Conservation (phyloP, 805 yeast genomes). For the Grigorovia jiainica region DNA sequence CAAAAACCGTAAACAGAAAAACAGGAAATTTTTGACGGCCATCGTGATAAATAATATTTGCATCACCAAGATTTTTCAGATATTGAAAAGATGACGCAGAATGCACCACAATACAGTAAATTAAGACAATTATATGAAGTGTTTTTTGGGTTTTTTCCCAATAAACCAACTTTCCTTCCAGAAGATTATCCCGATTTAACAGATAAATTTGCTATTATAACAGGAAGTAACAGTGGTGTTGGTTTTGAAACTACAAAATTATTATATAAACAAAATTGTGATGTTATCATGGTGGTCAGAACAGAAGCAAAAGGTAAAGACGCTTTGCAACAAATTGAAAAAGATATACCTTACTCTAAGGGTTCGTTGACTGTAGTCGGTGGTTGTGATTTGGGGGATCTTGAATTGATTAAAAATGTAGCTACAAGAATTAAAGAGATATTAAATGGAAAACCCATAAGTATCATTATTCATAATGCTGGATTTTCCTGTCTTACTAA, state of each 20-base stretch:
- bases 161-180: slow-evolving; percentile 23
- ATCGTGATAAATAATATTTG: too few relatives aligned
- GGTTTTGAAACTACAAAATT: slow-evolving; percentile 21
- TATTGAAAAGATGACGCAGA: slow-evolving; percentile 12
- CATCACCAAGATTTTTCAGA: too few relatives aligned
- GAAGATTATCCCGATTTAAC: slow-evolving; percentile 30
- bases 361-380: slow-evolving; percentile 19
- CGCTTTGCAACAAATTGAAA: slow-evolving; percentile 23
- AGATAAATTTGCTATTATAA: slow-evolving; percentile 31
- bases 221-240: slow-evolving; percentile 35
- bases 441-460: slow-evolving; percentile 16
- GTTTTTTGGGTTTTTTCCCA: slow-evolving; percentile 20
- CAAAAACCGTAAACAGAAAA: too few relatives aligned
- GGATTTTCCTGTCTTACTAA: slow-evolving; percentile 28
- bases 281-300: slow-evolving; percentile 29
- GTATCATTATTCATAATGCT: slow-evolving; percentile 30
- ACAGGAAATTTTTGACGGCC: too few relatives aligned
- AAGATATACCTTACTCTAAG: slow-evolving; percentile 19
- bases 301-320: slow-evolving; percentile 25
- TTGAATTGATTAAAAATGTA: slow-evolving; percentile 27
- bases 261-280: slow-evolving; percentile 28
- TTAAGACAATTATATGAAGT: slow-evolving; percentile 9
- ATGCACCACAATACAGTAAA: slow-evolving; percentile 17
- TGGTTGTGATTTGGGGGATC: slow-evolving; percentile 33
- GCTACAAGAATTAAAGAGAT: slow-evolving; percentile 14